Evolutionary conservation across 345 rosid genomes (phyloP).

Genomic region (Bruguiera parviflora): DNA sequence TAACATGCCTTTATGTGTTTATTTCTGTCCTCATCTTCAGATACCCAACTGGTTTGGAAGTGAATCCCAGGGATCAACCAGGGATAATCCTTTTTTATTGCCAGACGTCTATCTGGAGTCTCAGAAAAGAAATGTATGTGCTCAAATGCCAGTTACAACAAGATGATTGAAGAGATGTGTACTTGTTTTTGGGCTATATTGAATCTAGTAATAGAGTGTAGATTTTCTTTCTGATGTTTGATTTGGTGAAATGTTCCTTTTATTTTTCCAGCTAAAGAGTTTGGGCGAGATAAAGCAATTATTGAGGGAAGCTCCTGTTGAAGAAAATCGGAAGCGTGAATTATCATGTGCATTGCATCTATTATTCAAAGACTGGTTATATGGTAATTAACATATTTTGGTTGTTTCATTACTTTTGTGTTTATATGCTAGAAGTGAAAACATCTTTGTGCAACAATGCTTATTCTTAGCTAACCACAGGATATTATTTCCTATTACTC

Average conservation of each 20-base stretch:
- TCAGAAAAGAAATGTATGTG: conserved; percentile 77
- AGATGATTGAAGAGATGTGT: conserved; percentile 8
- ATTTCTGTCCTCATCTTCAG: conserved; percentile 36
- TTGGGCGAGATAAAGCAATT: conserved; percentile 71
- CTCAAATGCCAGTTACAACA: conserved; percentile 7
- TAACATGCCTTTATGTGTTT: not conserved
- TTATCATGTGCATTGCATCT: conserved; percentile 82
- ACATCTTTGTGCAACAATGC: not conserved
- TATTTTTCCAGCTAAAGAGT: conserved; percentile 57
- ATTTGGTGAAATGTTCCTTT: not conserved
- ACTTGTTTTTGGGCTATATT: not conserved
- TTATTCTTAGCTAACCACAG: not conserved
- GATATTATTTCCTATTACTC: no score
- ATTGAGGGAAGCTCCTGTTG: conserved; percentile 71
- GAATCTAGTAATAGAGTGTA: conserved; percentile 6
- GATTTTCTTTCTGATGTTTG: conserved; percentile 4
- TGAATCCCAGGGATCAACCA: conserved; percentile 63
- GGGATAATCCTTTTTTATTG: conserved; percentile 80
- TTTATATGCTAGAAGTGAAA: not conserved
- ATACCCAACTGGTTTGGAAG: conserved; percentile 91
- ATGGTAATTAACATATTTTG: conserved; percentile 47
- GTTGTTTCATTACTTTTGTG: not conserved
- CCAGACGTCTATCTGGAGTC: conserved; percentile 69
- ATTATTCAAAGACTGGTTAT: conserved; percentile 95
- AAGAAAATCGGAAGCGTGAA: conserved; percentile 85